These are phyloP conservation scores for Candida lessepsii DNA, from an alignment of 805 yeast species.

Conservation along the genomic window DNA sequence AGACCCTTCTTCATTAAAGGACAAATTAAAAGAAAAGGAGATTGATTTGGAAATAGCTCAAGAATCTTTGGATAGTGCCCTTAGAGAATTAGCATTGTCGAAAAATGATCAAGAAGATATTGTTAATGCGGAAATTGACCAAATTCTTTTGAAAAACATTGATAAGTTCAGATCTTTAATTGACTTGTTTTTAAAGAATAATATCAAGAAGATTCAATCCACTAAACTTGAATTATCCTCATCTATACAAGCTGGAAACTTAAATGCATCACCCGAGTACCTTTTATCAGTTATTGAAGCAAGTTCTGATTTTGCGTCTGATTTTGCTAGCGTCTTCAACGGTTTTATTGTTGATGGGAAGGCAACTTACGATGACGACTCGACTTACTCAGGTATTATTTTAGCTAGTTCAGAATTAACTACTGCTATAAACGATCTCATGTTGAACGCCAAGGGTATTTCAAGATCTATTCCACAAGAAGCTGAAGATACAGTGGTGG, in stretches of 20 bases:
- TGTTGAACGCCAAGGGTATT: slow-evolving; percentile 70
- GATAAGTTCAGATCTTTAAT: slow-evolving; percentile 51
- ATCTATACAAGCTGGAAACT: slow-evolving; percentile 81
- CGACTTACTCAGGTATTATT: slow-evolving; percentile 63
- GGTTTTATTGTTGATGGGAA: slow-evolving; percentile 75
- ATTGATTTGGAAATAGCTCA: slow-evolving; percentile 76
- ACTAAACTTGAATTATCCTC: slow-evolving; percentile 67
- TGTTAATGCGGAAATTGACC: slow-evolving; percentile 58
- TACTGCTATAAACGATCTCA: slow-evolving; percentile 57
- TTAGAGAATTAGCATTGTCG: slow-evolving; percentile 54
- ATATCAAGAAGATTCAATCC: slow-evolving; percentile 72
- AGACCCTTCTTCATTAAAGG: slow-evolving; percentile 37
- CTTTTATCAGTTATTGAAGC: slow-evolving; percentile 68
- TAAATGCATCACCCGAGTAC: slow-evolving; percentile 69
- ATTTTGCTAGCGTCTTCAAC: slow-evolving; percentile 76
- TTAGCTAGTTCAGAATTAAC: slow-evolving; percentile 63
- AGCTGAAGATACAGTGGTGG: slow-evolving; percentile 51
- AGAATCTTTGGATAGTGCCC: slow-evolving; percentile 74
- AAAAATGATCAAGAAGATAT: slow-evolving; percentile 50
- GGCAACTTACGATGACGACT: slow-evolving; percentile 37
- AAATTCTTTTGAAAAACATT: slow-evolving; percentile 46
- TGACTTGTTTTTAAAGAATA: slow-evolving; percentile 70
- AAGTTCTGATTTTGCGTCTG: slow-evolving; percentile 68
- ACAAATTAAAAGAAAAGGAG: slow-evolving; percentile 61
- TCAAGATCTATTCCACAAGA: slow-evolving; percentile 51